These are phyloP conservation scores for Zarea fungicola DNA, from an alignment of 2,329 filamentous ascomycete genomes.

Conservation along the genomic window DNA sequence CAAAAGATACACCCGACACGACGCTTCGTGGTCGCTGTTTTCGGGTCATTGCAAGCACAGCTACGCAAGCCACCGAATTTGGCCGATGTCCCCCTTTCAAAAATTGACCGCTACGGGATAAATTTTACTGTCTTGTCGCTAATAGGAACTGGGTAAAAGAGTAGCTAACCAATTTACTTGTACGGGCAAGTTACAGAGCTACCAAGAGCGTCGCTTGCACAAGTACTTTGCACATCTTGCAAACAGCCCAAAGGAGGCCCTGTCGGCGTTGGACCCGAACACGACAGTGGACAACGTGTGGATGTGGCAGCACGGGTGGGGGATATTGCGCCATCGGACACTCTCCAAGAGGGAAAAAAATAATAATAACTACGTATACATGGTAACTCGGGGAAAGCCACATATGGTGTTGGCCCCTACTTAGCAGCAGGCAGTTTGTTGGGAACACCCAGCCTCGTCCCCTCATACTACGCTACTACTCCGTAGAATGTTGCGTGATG, in stretches of 20 bases:
- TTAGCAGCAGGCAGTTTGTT: not conserved
- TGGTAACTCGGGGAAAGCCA: no score
- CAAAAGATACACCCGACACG: not conserved
- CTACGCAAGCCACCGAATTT: not conserved
- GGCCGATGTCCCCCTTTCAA: no score
- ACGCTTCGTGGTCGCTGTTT: not conserved
- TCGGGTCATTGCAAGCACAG: not conserved
- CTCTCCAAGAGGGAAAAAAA: not conserved
- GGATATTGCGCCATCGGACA: conserved; percentile 12
- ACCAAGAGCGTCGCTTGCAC: no score
- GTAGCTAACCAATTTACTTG: not conserved
- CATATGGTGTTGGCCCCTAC: not conserved
- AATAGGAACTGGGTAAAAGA: no score
- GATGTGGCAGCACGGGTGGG: conserved; percentile 7
- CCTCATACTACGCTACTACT: not conserved
- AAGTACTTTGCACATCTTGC: not conserved
- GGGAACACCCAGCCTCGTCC: not conserved
- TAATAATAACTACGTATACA: not conserved
- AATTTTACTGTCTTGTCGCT: no score
- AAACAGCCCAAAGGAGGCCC: not conserved
- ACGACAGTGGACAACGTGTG: conserved; percentile 8
- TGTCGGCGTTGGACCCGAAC: not conserved
- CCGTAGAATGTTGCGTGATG: conserved; percentile 8
- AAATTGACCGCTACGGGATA: no score
- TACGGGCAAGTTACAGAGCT: not conserved